phyloP scores from a whole-genome alignment of 164 flowering plant species.

The Euptelea pleiosperma region DNA sequence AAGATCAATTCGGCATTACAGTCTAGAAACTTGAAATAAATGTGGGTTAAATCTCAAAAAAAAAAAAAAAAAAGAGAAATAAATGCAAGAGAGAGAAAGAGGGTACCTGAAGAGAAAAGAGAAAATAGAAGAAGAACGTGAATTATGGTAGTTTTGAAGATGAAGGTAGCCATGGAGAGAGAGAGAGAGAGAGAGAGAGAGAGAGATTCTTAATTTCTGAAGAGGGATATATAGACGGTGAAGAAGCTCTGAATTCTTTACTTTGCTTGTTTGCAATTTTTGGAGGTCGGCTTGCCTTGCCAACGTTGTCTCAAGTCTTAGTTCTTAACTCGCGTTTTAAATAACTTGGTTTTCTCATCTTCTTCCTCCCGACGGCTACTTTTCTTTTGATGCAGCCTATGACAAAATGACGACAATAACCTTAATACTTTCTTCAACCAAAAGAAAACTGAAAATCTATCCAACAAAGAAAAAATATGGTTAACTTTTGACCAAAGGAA shows the following conservation, averaged over 20 bases:
- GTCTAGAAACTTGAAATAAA: not conserved
- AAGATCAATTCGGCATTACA: not conserved
- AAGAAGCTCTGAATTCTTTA: constrained; percentile 23
- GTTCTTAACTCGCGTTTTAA: too few relatives aligned
- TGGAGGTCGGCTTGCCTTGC: constrained; percentile 10
- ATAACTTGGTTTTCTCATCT: constrained; percentile 8
- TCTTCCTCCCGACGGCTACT: constrained; percentile 8
- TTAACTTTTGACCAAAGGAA: too few relatives aligned
- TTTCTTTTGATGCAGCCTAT: constrained; percentile 3
- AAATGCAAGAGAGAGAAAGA: constrained; percentile 1
- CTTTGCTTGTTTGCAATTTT: constrained; percentile 28
- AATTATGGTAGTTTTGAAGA: constrained; percentile 20
- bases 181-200: constrained; percentile 10
- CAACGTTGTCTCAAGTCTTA: constrained; percentile 9
- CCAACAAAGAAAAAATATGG: too few relatives aligned
- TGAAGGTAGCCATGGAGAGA: constrained; percentile 31
- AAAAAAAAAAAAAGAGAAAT: not conserved
- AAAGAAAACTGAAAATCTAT: constrained; percentile 4
- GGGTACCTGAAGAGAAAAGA: constrained; percentile 44
- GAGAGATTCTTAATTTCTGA: not conserved
- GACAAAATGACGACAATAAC: not conserved
- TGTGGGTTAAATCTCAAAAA: not conserved
- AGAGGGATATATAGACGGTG: not conserved
- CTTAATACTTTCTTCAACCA: constrained; percentile 5
- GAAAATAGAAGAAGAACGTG: constrained; percentile 28